Evolutionary conservation across 768 basidiomycete species (phyloP).

Genomic region (Pleurotus citrinopileatus): DNA sequence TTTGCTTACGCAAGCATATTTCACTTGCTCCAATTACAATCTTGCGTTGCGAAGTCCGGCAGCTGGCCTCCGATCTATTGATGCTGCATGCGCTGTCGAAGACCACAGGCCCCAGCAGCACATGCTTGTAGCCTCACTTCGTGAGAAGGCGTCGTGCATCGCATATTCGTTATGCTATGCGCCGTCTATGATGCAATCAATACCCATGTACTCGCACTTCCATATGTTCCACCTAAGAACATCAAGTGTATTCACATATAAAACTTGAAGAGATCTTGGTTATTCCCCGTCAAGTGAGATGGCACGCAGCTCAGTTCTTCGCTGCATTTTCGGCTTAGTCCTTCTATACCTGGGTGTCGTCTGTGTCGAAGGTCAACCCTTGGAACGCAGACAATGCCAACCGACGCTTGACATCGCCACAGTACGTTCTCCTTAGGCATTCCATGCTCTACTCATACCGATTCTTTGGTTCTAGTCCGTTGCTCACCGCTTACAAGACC

Average conservation of each 20-base stretch:
- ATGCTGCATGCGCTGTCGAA: too few relatives aligned
- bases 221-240: too few relatives aligned
- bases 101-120: neutral
- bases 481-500: slow-evolving; percentile 29
- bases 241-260: too few relatives aligned
- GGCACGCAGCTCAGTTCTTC: neutral
- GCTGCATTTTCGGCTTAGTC: neutral
- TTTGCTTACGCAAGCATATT: neutral
- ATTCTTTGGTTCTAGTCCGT: slow-evolving; percentile 23
- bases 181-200: neutral
- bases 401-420: neutral
- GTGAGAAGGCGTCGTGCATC: neutral
- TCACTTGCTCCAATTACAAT: neutral
- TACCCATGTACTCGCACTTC: too few relatives aligned
- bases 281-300: too few relatives aligned
- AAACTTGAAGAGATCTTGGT: too few relatives aligned
- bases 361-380: neutral
- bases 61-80: too few relatives aligned
- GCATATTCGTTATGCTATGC: neutral
- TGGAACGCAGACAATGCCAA: neutral
- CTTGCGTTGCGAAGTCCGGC: neutral
- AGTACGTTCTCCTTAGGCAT: neutral
- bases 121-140: neutral
- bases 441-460: neutral
- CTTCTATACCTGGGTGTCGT: neutral